A percentile compares a stretch with the other conserved stretches of the same genome.
Evolutionary conservation across 495 filamentous ascomycete species (phyloP).

Genomic region (Xylona heveae): DNA sequence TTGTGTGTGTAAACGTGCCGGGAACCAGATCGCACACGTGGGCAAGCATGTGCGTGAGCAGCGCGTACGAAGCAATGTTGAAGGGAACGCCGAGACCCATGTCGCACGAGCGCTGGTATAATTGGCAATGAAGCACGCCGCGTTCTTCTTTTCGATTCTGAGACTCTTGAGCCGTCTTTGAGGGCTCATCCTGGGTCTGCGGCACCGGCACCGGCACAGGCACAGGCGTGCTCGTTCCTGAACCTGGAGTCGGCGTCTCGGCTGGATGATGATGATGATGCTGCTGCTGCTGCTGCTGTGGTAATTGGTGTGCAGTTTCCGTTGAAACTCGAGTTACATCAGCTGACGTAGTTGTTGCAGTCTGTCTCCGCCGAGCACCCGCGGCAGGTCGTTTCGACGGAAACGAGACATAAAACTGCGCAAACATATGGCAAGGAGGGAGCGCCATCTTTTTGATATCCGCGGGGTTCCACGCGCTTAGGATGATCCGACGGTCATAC

Average conservation of each 20-base stretch:
- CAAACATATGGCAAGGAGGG: conserved; percentile 97
- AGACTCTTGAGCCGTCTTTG: conserved; percentile 11
- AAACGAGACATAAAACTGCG: conserved; percentile 89
- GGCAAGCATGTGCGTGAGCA: conserved; percentile 86
- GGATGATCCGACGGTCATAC: conserved; percentile 72
- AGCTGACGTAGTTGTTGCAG: background rate
- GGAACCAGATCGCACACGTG: conserved; percentile 65
- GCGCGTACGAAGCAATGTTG: conserved; percentile 86
- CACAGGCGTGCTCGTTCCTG: too few relatives aligned
- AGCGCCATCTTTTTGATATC: conserved; percentile 81
- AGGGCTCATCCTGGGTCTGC: background rate
- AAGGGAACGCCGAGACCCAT: conserved; percentile 96
- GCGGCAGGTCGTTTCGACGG: conserved; percentile 22
- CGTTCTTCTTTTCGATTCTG: conserved; percentile 13
- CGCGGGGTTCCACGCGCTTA: conserved; percentile 81
- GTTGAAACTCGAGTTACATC: too few relatives aligned
- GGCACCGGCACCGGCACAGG: background rate
- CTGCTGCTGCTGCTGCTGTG: background rate
- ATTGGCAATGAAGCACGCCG: conserved; percentile 57
- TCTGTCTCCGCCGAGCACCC: conserved; percentile 2
- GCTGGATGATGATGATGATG: background rate
- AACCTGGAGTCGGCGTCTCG: too few relatives aligned
- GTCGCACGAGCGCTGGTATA: conserved; percentile 91
- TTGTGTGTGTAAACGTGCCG: conserved; percentile 69
- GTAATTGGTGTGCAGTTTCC: background rate